Evolutionary conservation across 106 monocot species (phyloP).

Genomic region (Xerophyta viscosa): DNA sequence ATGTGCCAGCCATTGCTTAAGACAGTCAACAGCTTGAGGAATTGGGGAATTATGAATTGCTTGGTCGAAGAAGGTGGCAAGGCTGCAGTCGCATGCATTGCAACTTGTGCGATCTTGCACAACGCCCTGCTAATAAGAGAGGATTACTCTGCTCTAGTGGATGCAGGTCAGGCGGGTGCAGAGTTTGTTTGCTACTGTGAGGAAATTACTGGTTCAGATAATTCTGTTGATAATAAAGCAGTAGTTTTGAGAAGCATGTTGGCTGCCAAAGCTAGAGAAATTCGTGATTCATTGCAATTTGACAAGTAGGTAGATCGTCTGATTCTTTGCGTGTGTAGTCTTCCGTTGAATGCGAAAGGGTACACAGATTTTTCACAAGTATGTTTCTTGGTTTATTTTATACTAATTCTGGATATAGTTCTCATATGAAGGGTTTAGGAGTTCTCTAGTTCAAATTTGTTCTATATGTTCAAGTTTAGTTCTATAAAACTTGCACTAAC

Average conservation of each 20-base stretch:
- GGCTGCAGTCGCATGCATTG: slow-evolving; percentile 55
- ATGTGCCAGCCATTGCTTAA: slow-evolving; percentile 36
- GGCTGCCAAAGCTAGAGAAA: slow-evolving; percentile 6
- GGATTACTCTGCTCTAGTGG: slow-evolving; percentile 38
- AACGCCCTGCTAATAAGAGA: slow-evolving; percentile 65
- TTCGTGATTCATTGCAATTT: neutral
- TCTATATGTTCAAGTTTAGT: no score
- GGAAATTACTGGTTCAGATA: slow-evolving; percentile 4
- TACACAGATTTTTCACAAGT: no score
- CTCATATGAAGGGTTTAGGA: no score
- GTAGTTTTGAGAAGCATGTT: slow-evolving; percentile 6
- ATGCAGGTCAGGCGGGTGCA: slow-evolving; percentile 1
- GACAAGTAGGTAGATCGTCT: neutral
- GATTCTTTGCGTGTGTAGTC: no score
- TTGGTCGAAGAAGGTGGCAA: slow-evolving; percentile 45
- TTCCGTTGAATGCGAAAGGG: no score
- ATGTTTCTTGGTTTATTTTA: no score
- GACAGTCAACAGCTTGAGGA: slow-evolving; percentile 41
- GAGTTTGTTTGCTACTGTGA: neutral
- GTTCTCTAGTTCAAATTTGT: no score
- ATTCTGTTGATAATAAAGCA: slow-evolving; percentile 6
- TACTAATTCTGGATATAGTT: no score
- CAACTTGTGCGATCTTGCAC: slow-evolving; percentile 69
- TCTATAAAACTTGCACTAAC: no score
- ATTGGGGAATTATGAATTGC: slow-evolving; percentile 44